Conservation (phyloP, 108 stramenopile genomes). For the Hondaea fermentalgiana region DNA sequence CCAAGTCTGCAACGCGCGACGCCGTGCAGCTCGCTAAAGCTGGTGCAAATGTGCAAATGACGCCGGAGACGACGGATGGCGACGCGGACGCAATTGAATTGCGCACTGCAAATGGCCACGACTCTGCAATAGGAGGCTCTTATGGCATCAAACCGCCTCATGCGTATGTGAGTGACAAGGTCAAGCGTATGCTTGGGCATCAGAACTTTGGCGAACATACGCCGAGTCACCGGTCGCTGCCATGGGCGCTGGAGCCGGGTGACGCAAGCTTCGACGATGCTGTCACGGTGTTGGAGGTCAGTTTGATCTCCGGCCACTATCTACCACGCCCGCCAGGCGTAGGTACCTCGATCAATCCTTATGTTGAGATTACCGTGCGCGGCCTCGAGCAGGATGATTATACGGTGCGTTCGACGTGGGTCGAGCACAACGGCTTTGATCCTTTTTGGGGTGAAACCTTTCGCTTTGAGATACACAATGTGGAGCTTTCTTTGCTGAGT, state of each 20-base stretch:
- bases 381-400: not conserved
- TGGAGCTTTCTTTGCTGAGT: not conserved
- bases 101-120: no score
- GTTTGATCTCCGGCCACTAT: conserved; percentile 22
- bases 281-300: not conserved
- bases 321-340: conserved; percentile 34
- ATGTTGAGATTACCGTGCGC: conserved; percentile 29
- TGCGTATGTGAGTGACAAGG: not conserved
- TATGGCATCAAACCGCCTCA: not conserved
- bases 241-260: not conserved
- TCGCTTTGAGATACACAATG: not conserved
- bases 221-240: not conserved
- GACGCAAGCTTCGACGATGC: not conserved
- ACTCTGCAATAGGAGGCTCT: not conserved
- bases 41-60: no score
- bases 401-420: not conserved
- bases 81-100: no score
- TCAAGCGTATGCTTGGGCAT: not conserved
- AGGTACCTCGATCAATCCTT: conserved; percentile 47
- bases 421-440: conserved; percentile 51
- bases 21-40: no score
- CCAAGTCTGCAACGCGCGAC: not conserved
- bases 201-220: not conserved
- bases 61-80: no score
- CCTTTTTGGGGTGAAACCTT: conserved; percentile 36